Conservation (phyloP, 2,329 filamentous ascomycete species). For the Ascochyta rabiei region DNA sequence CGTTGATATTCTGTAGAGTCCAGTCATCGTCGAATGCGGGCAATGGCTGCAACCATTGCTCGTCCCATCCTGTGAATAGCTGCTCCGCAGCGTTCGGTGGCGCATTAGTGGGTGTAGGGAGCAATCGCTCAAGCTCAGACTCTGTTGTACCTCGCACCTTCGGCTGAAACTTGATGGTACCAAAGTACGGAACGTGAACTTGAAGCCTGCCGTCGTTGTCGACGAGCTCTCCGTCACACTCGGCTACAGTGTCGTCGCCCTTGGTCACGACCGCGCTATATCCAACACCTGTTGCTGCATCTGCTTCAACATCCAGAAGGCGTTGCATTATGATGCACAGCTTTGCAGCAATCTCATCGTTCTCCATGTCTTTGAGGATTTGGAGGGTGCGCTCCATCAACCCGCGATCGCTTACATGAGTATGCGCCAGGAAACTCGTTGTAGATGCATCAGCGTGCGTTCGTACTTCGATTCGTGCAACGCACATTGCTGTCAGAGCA, state of each 20-base stretch:
- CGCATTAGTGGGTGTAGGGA: background rate
- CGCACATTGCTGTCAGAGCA: slow-evolving; percentile 24
- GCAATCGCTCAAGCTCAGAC: no score
- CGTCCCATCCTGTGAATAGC: background rate
- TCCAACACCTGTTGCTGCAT: slow-evolving; percentile 10
- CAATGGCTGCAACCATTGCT: background rate
- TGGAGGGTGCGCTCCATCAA: slow-evolving; percentile 23
- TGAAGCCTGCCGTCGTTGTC: slow-evolving; percentile 11
- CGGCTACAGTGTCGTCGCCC: slow-evolving; percentile 20
- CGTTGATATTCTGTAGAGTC: slow-evolving; percentile 22
- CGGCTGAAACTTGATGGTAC: slow-evolving; percentile 25
- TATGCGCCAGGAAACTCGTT: slow-evolving; percentile 18
- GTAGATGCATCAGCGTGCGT: background rate
- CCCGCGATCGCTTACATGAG: slow-evolving; percentile 22
- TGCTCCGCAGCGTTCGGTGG: background rate
- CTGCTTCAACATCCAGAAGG: slow-evolving; percentile 25
- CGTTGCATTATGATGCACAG: slow-evolving; percentile 19
- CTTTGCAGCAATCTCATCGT: slow-evolving; percentile 16
- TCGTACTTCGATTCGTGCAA: slow-evolving; percentile 26
- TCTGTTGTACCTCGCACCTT: background rate
- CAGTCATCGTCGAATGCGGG: slow-evolving; percentile 8
- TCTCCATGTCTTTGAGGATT: slow-evolving; percentile 12
- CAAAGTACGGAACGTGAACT: slow-evolving; percentile 25
- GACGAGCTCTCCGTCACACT: slow-evolving; percentile 29
- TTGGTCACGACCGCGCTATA: slow-evolving; percentile 24